Evolutionary conservation across 176 grass and related monocot genomes (phyloP), one percentile per base, ranked within the genome.

Genomic region (Elaeis guineensis): DNA sequence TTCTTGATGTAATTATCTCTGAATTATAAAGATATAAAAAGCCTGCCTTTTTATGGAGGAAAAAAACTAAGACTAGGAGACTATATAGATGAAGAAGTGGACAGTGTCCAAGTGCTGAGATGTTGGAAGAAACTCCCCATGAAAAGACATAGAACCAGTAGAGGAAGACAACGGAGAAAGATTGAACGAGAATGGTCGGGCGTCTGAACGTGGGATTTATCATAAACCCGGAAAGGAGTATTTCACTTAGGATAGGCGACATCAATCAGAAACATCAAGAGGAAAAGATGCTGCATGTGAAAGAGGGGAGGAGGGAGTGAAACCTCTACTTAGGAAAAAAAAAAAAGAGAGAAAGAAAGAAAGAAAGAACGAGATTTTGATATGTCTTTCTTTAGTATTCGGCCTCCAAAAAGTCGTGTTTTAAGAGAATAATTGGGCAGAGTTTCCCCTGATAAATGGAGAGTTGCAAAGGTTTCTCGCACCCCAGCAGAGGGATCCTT

Each of bases 101-200:
- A 44, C 35, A 44, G 35, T 12, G 11, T 6, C 35, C 35, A 3
- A 48, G 22, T 60, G 22, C 39, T 39, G 44, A 11, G 19, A 21
- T 59, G 58, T 59, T 19, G 21, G 9, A 58, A 26, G 16, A 16
- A 51, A 58, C 65, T 44, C 9, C 35, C 85, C 76, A 89, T 89
- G 90, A 95, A 78, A 95, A 95, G 48, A 95, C 82, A 35, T 95
- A 95, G 78, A 95, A 89, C 89, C 89, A 95, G 78, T 89, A 95
- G 69, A 95, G 89, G 62, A 89, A 95, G 35, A 76, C 82, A n/a
- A 95, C 69, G 25, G 90, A 95, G 69, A 95, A 83, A 64, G 90
- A 95, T 54, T 95, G 85, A 16, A 82, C 90, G 49, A 83, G 63
- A 23, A 80, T 62, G 32, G 78, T 80, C n/a, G 62, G 49, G 21